These are phyloP conservation scores for Nitzschia sp. DNA, from an alignment of 108 stramenopile species.

Conservation along the genomic window DNA sequence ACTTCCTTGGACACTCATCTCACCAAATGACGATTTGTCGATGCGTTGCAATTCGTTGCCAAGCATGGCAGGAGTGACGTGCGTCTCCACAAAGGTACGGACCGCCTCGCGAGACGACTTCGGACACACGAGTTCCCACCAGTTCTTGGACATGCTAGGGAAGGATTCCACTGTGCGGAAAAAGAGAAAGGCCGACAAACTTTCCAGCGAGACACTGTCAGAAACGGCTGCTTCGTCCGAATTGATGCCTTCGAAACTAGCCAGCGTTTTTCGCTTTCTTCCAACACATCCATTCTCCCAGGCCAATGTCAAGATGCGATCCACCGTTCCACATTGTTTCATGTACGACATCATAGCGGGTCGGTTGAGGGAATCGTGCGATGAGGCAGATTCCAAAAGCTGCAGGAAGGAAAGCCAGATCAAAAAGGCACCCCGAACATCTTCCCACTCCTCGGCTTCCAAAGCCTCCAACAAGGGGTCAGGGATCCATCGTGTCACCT, in stretches of 20 bases:
- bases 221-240: slow-evolving; percentile 9
- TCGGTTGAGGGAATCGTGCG: slow-evolving; percentile 58
- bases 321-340: slow-evolving; percentile 39
- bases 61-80: slow-evolving; percentile 71
- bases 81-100: slow-evolving; percentile 64
- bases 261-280: slow-evolving; percentile 20
- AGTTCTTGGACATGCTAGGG: slow-evolving; percentile 70
- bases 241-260: neutral
- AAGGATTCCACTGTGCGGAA: slow-evolving; percentile 75
- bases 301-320: slow-evolving; percentile 51
- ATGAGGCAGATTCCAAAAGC: slow-evolving; percentile 54
- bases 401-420: slow-evolving; percentile 60
- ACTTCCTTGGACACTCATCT: slow-evolving; percentile 77
- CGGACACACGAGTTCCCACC: slow-evolving; percentile 82
- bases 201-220: neutral
- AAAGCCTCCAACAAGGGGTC: slow-evolving; percentile 48
- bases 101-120: slow-evolving; percentile 47
- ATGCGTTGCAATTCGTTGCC: slow-evolving; percentile 64
- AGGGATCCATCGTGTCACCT: slow-evolving; percentile 63
- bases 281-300: slow-evolving; percentile 50
- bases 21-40: slow-evolving; percentile 58
- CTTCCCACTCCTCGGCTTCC: slow-evolving; percentile 39
- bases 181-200: slow-evolving; percentile 27
- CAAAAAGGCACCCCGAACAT: slow-evolving; percentile 48
- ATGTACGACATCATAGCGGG: slow-evolving; percentile 61